phyloP scores from a whole-genome alignment of 805 yeast genomes.

The Candida taoyuanica region DNA sequence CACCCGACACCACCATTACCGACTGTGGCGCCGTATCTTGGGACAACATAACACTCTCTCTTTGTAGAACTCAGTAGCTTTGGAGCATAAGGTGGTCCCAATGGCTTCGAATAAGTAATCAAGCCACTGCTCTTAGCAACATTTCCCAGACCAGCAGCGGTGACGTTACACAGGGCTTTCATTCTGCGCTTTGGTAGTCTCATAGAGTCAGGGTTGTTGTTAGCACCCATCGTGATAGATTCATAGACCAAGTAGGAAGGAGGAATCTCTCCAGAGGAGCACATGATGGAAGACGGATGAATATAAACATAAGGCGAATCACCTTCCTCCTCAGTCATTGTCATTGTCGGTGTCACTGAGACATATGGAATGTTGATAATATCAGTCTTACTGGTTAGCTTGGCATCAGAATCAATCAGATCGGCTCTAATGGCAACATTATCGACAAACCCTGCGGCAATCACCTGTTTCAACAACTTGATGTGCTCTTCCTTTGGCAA shows the following conservation, averaged over 20 bases:
- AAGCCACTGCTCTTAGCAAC: conserved; percentile 70
- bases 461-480: conserved; percentile 81
- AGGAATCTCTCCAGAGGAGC: conserved; percentile 60
- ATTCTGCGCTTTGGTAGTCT: conserved; percentile 52
- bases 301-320: conserved; percentile 62
- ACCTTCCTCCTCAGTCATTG: conserved; percentile 30
- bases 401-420: conserved; percentile 55
- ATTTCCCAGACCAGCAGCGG: conserved; percentile 71
- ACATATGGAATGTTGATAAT: conserved; percentile 62
- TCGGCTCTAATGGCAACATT: conserved; percentile 87
- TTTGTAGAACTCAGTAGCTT: conserved; percentile 58
- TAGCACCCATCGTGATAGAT: conserved; percentile 53
- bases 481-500: conserved; percentile 70
- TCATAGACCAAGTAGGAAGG: conserved; percentile 77
- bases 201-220: conserved; percentile 37
- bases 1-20: conserved; percentile 88
- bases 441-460: conserved; percentile 89
- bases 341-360: conserved; percentile 42
- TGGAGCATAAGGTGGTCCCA: conserved; percentile 88
- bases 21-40: conserved; percentile 78
- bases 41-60: conserved; percentile 86
- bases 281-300: conserved; percentile 71
- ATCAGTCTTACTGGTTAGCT: conserved; percentile 51
- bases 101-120: conserved; percentile 82
- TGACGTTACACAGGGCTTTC: conserved; percentile 70